Evolutionary conservation across 441 rosid species (phyloP), one percentile per base, ranked within the genome.

Genomic region (Flueggea neowawraea): DNA sequence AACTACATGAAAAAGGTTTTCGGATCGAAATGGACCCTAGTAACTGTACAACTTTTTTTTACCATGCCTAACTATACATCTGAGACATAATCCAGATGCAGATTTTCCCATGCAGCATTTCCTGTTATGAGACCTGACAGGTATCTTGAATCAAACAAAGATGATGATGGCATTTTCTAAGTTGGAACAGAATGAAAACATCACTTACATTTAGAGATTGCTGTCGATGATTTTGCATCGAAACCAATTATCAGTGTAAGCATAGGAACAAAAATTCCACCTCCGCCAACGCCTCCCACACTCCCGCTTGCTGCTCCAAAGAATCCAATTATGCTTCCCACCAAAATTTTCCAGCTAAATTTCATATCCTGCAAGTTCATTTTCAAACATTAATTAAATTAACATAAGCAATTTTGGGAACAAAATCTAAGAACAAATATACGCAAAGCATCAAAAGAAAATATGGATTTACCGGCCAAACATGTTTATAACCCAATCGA

Each of bases 211-310:
- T 87, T 87, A 49, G 89, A 87, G 22, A 87, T 62, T 22, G 90
- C 88, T 5, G 84, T 74, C 15, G 90, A 77, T 31, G 93, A 82
- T 66, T 87, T 87, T 33, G 86, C 70, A 60, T 87, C 93, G 32
- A 84, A 87, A 3, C 90, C 87, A 31, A 83, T 78, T 58, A 83
- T 78, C 52, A 86, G 59, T 33, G 63, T 68, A 55, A 86, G 87
- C 87, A 78, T 83, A 16, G 88, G 91, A 66, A 86, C 85, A 53
- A 81, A 86, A 68, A 83, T 80, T 50, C 91, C 91, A 52, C 87
- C 91, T 0, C 91, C 87, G 33, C 91, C 91, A 28, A 82, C 84
- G 16, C 89, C 93, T 55, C 88, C 90, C n/a, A 80, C 86, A 56
- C 88, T 84, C 49, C 93, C 90, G 60, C 75, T 82, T 9, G 88